Percentiles rank a stretch among this genome's conserved stretches.
Conservation (phyloP, 306 rosid species). For the Alnus glutinosa region DNA sequence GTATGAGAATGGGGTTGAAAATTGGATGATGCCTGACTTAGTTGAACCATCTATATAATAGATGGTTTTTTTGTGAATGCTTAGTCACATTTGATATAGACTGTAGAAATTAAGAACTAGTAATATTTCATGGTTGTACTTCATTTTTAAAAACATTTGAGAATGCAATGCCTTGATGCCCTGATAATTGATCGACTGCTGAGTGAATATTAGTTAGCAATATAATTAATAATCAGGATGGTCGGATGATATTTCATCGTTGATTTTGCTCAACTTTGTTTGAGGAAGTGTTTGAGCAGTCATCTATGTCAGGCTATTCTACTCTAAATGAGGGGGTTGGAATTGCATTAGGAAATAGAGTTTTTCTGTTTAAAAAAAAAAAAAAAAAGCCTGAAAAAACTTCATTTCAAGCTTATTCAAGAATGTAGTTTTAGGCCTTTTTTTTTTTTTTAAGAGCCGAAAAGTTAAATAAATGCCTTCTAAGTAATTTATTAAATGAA, state of each 20-base stretch:
- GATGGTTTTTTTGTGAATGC: background rate
- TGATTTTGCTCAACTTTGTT: background rate
- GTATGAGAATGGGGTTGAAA: background rate
- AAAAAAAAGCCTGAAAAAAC: too few relatives aligned
- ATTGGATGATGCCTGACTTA: background rate
- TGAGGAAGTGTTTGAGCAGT: background rate
- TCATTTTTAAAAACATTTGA: too few relatives aligned
- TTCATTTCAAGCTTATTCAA: too few relatives aligned
- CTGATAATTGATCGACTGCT: background rate
- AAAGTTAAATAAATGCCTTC: too few relatives aligned
- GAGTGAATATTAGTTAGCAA: background rate
- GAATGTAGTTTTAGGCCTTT: too few relatives aligned
- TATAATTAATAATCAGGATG: background rate
- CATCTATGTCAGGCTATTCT: too few relatives aligned
- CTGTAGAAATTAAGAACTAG: background rate
- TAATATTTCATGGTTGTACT: background rate
- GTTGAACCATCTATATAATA: background rate
- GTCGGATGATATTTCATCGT: background rate
- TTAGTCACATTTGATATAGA: background rate
- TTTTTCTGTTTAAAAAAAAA: too few relatives aligned
- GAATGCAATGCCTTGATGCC: too few relatives aligned
- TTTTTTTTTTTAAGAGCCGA: too few relatives aligned
- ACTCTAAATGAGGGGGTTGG: too few relatives aligned
- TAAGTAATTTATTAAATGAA: too few relatives aligned
- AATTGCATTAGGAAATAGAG: too few relatives aligned